A percentile compares a stretch with the other conserved stretches of the same genome.
phyloP scores from a whole-genome alignment of 345 rosid species.

The Bruguiera sexangula region DNA sequence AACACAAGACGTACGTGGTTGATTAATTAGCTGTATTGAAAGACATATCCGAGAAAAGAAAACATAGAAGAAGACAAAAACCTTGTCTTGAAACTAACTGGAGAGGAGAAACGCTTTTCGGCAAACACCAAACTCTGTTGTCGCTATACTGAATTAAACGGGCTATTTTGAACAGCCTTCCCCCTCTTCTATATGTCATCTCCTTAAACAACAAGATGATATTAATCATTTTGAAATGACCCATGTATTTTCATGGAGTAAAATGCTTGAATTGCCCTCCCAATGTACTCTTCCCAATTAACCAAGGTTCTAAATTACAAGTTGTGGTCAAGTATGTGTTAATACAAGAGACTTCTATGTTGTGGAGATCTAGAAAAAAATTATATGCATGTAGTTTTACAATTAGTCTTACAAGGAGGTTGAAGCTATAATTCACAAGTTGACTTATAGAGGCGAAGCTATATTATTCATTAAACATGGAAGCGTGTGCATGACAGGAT shows the following conservation, averaged over 20 bases:
- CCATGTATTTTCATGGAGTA: no score
- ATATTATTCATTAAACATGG: not conserved
- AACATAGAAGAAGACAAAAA: not conserved
- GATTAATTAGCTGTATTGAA: not conserved
- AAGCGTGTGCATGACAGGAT: constrained; percentile 3
- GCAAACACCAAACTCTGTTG: constrained; percentile 42
- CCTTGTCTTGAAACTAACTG: constrained; percentile 17
- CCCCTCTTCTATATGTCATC: not conserved
- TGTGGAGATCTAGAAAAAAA: no score
- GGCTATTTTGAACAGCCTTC: not conserved
- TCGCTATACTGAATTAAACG: constrained; percentile 30
- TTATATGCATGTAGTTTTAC: no score
- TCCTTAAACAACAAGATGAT: not conserved
- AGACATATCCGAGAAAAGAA: not conserved
- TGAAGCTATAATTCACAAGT: not conserved
- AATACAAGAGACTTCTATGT: no score
- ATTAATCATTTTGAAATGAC: not conserved
- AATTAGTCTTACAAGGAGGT: no score
- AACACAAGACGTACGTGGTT: no score
- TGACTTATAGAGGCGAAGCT: not conserved
- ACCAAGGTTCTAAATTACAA: no score
- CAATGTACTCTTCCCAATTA: no score
- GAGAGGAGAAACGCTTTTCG: constrained; percentile 26
- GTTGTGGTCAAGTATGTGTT: no score
- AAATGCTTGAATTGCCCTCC: no score